Evolutionary conservation across 768 basidiomycete genomes (phyloP).

Genomic region (Obba rivulosa): DNA sequence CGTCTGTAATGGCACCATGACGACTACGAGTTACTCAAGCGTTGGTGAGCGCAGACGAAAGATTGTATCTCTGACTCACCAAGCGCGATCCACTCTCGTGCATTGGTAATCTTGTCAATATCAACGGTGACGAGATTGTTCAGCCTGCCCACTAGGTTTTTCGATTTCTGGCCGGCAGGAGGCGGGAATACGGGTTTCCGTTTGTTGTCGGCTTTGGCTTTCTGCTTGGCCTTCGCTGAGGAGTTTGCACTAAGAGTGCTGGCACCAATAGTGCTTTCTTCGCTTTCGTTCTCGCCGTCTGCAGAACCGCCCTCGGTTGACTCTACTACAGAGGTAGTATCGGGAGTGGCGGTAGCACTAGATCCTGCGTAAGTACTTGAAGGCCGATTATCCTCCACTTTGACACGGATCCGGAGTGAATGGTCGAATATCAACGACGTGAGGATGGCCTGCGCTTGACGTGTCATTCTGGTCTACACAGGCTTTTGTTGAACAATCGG

Average conservation of each 20-base stretch:
- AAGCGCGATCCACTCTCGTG: not conserved
- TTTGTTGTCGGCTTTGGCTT: conserved; percentile 6
- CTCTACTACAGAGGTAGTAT: not conserved
- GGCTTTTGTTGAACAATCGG: too few relatives aligned
- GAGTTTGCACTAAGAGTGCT: conserved; percentile 7
- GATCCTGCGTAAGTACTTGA: not conserved
- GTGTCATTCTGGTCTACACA: conserved; percentile 30
- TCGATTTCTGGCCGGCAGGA: conserved; percentile 2
- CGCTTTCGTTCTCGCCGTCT: conserved; percentile 8
- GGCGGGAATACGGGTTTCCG: not conserved
- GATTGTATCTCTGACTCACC: not conserved
- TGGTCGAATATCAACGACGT: conserved; percentile 53
- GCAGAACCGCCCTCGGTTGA: too few relatives aligned
- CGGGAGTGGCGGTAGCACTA: too few relatives aligned
- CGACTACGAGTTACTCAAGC: conserved; percentile 4
- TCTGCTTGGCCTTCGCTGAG: conserved; percentile 1
- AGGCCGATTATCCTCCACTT: conserved; percentile 24
- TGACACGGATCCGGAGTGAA: conserved; percentile 45
- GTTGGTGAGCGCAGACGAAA: not conserved
- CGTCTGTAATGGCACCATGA: conserved; percentile 37
- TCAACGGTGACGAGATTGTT: conserved; percentile 34
- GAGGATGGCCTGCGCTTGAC: conserved; percentile 38
- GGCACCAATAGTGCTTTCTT: conserved; percentile 13
- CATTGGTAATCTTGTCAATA: conserved; percentile 23
- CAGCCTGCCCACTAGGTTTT: not conserved